Percentiles rank a stretch among this genome's conserved stretches.
These are phyloP conservation scores for Paraconiothyrium sp. DNA, from an alignment of 2,329 filamentous ascomycete species.

Conservation along the genomic window DNA sequence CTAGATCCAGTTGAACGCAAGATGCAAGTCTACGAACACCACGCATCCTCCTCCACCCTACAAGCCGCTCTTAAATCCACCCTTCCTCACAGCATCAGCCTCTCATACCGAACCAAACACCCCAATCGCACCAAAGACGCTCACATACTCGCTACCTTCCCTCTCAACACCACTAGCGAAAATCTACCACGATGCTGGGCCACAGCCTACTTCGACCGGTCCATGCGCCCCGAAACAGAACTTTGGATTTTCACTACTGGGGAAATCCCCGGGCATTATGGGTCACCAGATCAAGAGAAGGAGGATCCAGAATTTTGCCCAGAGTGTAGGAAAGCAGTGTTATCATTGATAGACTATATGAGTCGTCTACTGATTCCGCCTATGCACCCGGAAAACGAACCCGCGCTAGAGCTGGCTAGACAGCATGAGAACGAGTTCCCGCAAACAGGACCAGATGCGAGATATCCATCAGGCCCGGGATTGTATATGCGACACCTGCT, in stretches of 20 bases:
- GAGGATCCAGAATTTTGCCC: constrained; percentile 25
- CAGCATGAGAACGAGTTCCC: constrained; percentile 41
- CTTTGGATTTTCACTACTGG: constrained; percentile 66
- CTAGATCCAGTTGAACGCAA: not conserved
- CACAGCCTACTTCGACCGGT: constrained; percentile 70
- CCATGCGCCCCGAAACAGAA: constrained; percentile 69
- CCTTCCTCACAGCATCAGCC: constrained; percentile 67
- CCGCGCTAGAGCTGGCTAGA: constrained; percentile 37
- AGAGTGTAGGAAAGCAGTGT: constrained; percentile 41
- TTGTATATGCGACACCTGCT: constrained; percentile 46
- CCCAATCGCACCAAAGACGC: constrained; percentile 53
- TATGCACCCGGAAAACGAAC: constrained; percentile 36
- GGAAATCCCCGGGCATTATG: constrained; percentile 34
- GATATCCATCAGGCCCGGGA: constrained; percentile 30
- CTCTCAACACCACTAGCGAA: constrained; percentile 30
- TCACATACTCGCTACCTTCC: constrained; percentile 50
- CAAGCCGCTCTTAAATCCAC: constrained; percentile 60
- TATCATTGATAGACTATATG: constrained; percentile 41
- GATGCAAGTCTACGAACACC: constrained; percentile 33
- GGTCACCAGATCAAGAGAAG: not conserved
- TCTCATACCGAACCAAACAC: constrained; percentile 72
- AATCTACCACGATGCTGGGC: constrained; percentile 57
- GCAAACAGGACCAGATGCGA: constrained; percentile 28
- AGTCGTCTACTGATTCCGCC: constrained; percentile 38
- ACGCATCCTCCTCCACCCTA: constrained; percentile 58